Evolutionary conservation across 78 protist species (phyloP).

Genomic region (Monocercomonoides exilis): DNA sequence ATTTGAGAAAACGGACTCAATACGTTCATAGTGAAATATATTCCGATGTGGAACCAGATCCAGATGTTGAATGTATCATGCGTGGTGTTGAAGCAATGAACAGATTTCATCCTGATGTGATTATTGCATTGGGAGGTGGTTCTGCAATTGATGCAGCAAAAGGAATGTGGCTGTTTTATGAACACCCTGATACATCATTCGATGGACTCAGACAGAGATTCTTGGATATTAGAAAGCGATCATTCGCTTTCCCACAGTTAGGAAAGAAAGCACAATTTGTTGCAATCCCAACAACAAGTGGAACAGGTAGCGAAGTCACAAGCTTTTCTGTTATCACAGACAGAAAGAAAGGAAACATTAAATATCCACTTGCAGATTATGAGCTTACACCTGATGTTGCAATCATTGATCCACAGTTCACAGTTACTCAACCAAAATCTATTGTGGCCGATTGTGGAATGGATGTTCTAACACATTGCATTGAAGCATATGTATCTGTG

Average conservation of each 20-base stretch:
- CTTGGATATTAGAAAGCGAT: slow-evolving; percentile 43
- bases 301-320: slow-evolving; percentile 44
- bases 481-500: slow-evolving; percentile 19
- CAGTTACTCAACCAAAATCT: slow-evolving; percentile 4
- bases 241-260: slow-evolving; percentile 25
- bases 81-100: not conserved
- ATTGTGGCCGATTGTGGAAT: slow-evolving; percentile 26
- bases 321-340: slow-evolving; percentile 32
- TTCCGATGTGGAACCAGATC: slow-evolving; percentile 31
- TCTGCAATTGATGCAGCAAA: slow-evolving; percentile 41
- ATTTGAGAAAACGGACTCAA: slow-evolving; percentile 5
- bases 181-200: slow-evolving; percentile 36
- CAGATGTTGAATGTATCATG: not conserved
- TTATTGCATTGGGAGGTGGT: slow-evolving; percentile 41
- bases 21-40: not conserved
- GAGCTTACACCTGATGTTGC: slow-evolving; percentile 20
- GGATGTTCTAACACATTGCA: slow-evolving; percentile 30
- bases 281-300: slow-evolving; percentile 42
- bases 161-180: slow-evolving; percentile 28
- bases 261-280: slow-evolving; percentile 1
- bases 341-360: not conserved
- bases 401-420: slow-evolving; percentile 21
- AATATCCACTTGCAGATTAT: slow-evolving; percentile 38
- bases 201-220: slow-evolving; percentile 26
- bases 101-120: slow-evolving; percentile 28